These are phyloP conservation scores for Panus rudis DNA, from an alignment of 768 basidiomycete species.

Conservation along the genomic window DNA sequence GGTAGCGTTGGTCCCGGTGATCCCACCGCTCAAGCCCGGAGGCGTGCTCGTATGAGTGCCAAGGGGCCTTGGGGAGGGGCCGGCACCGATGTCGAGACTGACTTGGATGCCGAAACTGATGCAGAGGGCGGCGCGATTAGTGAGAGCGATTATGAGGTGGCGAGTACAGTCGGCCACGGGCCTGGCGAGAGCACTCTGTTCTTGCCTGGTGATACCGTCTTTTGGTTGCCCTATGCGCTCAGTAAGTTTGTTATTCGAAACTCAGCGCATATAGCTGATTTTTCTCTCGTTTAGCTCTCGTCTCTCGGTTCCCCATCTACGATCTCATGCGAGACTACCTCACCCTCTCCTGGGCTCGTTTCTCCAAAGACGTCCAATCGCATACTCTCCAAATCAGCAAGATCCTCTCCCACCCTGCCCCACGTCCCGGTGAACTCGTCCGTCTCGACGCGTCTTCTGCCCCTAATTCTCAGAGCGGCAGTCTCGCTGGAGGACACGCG, in stretches of 20 bases:
- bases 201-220: constrained; percentile 83
- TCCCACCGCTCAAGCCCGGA: constrained; percentile 50
- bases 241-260: constrained; percentile 43
- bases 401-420: constrained; percentile 81
- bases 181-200: constrained; percentile 87
- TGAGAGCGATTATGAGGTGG: constrained; percentile 82
- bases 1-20: constrained; percentile 38
- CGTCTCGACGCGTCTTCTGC: constrained; percentile 70
- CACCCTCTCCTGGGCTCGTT: constrained; percentile 91
- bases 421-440: constrained; percentile 80
- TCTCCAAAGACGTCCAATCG: constrained; percentile 89
- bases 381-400: constrained; percentile 88
- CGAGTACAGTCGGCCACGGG: constrained; percentile 73
- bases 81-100: constrained; percentile 59
- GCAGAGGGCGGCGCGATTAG: constrained; percentile 67
- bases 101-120: constrained; percentile 61
- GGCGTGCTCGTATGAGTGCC: constrained; percentile 47
- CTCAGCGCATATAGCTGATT: constrained; percentile 4
- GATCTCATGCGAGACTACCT: constrained; percentile 94
- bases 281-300: constrained; percentile 48
- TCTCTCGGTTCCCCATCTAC: constrained; percentile 90
- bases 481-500: constrained; percentile 10
- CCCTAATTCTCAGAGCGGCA: constrained; percentile 42
- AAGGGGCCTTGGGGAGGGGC: constrained; percentile 67
- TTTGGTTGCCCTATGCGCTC: constrained; percentile 91